phyloP scores from a whole-genome alignment of 805 yeast species.

The Yarrowia deformans region DNA sequence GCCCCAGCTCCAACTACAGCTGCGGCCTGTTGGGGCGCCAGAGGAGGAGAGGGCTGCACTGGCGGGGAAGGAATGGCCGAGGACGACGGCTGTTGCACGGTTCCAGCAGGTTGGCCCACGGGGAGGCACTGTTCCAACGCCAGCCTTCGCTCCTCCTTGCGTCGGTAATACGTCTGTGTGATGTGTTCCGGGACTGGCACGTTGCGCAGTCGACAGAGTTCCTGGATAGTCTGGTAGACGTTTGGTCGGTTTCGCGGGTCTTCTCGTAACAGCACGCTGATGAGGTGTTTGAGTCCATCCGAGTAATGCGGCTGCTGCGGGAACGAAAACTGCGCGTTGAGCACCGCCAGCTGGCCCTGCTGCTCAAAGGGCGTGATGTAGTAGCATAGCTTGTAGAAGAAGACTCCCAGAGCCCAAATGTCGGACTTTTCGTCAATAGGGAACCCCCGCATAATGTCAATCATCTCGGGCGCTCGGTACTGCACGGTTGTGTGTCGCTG shows the following conservation, averaged over 20 bases:
- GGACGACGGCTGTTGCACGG: constrained; percentile 36
- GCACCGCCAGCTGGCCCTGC: constrained; percentile 82
- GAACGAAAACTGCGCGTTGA: constrained; percentile 82
- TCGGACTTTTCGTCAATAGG: constrained; percentile 93
- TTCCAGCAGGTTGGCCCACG: neutral
- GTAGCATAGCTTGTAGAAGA: constrained; percentile 86
- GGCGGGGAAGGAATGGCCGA: constrained; percentile 42
- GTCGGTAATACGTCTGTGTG: constrained; percentile 45
- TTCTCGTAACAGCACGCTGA: constrained; percentile 80
- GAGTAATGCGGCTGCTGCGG: constrained; percentile 74
- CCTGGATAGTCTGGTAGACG: constrained; percentile 76
- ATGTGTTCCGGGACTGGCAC: constrained; percentile 57
- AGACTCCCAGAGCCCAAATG: constrained; percentile 96
- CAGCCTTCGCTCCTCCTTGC: constrained; percentile 23
- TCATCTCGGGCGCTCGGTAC: constrained; percentile 95
- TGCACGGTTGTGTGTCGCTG: constrained; percentile 94
- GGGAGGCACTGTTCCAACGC: constrained; percentile 10
- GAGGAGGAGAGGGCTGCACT: constrained; percentile 23
- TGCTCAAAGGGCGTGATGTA: constrained; percentile 93
- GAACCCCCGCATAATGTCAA: constrained; percentile 79
- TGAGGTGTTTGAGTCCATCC: constrained; percentile 73
- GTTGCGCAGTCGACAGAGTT: constrained; percentile 66
- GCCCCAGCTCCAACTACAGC: constrained; percentile 12
- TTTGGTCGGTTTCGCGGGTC: constrained; percentile 86
- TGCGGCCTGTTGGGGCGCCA: constrained; percentile 18